phyloP scores from a whole-genome alignment of 225 moss, liverwort and hornwort genomes.

The Pleurozium schreberi region DNA sequence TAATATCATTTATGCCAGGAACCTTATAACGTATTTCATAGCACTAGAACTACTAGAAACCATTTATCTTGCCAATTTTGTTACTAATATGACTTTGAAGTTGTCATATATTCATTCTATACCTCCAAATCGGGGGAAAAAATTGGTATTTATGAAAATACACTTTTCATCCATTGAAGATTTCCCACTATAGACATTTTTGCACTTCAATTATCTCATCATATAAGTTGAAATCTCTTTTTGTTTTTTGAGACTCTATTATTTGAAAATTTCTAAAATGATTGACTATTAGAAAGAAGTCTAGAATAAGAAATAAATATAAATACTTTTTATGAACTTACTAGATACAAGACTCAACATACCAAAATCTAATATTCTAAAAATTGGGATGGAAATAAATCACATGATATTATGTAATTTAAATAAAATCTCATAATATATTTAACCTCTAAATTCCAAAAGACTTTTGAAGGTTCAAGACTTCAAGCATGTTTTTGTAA shows the following conservation, averaged over 20 bases:
- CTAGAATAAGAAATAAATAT: not conserved
- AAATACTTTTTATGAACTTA: not conserved
- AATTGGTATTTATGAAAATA: not conserved
- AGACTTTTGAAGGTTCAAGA: not conserved
- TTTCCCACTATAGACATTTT: fast-evolving
- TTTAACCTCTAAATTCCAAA: not conserved
- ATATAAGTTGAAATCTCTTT: not conserved
- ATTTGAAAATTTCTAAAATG: not conserved
- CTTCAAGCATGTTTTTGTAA: fast-evolving
- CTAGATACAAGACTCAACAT: no score
- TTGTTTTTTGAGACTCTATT: not conserved
- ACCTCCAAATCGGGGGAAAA: no score
- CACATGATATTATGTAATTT: not conserved
- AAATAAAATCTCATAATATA: no score
- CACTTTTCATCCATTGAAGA: not conserved
- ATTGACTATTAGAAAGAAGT: not conserved
- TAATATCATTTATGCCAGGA: not conserved
- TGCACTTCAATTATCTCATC: not conserved
- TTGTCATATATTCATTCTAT: not conserved
- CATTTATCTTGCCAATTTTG: not conserved
- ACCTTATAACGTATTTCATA: not conserved
- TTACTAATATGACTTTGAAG: no score
- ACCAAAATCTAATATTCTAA: not conserved
- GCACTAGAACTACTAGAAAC: not conserved
- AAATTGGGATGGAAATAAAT: not conserved